Evolutionary conservation across 176 grass and related monocot species (phyloP).

Genomic region (Saccharum spontaneum): DNA sequence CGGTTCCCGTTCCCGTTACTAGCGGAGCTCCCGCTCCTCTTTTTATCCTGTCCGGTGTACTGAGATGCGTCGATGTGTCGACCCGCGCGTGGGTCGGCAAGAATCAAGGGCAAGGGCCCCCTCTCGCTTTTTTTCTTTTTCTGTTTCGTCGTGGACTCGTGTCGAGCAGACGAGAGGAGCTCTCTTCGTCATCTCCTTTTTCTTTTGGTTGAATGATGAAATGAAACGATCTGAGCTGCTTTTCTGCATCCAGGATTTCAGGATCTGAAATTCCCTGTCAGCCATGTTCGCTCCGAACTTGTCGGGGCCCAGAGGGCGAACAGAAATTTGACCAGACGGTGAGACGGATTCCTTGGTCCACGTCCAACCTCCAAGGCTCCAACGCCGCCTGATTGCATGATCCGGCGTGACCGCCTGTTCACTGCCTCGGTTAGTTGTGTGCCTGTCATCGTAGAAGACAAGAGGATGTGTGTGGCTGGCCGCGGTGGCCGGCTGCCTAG

Average conservation of each 20-base stretch:
- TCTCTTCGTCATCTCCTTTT: no score
- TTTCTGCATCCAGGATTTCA: not conserved
- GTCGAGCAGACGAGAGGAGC: not conserved
- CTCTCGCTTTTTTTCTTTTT: not conserved
- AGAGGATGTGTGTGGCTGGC: no score
- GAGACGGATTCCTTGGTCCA: no score
- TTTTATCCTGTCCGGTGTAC: not conserved
- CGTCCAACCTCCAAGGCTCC: no score
- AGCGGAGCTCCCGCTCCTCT: not conserved
- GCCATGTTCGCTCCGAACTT: not conserved
- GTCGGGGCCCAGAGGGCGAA: not conserved
- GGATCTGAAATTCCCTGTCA: not conserved
- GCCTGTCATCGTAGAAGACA: no score
- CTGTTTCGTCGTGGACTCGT: not conserved
- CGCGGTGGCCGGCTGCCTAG: no score
- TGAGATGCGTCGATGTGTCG: not conserved
- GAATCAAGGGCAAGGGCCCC: not conserved
- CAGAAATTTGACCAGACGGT: not conserved
- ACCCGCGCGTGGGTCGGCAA: not conserved
- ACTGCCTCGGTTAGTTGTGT: no score
- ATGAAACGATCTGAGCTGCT: not conserved
- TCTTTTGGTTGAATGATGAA: not conserved
- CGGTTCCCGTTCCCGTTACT: not conserved
- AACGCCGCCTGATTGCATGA: no score
- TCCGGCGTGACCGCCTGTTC: no score